phyloP scores from a whole-genome alignment of 2,329 filamentous ascomycete genomes.

The Thermoascus crustaceus region DNA sequence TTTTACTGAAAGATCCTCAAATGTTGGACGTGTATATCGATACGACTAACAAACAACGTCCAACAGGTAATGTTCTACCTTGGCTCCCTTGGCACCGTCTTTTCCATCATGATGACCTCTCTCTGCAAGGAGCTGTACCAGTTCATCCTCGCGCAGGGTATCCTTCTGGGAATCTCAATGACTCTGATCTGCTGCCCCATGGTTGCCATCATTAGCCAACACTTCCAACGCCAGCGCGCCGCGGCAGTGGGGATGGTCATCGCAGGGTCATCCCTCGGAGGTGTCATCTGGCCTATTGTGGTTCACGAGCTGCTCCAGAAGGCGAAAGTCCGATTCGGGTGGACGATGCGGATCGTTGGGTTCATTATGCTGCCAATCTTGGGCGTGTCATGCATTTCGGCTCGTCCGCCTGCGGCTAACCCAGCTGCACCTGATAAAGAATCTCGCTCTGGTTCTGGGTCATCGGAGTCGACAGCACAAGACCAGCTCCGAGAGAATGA shows the following conservation, averaged over 20 bases:
- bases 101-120: constrained; percentile 31
- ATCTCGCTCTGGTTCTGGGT: no score
- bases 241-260: constrained; percentile 26
- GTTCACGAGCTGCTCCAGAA: constrained; percentile 22
- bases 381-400: constrained; percentile 18
- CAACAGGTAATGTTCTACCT: constrained; percentile 20
- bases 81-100: constrained; percentile 20
- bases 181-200: constrained; percentile 22
- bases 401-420: constrained; percentile 6
- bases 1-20: not conserved
- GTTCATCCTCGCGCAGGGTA: constrained; percentile 31
- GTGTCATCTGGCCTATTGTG: constrained; percentile 28
- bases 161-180: constrained; percentile 25
- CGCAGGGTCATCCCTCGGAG: constrained; percentile 27
- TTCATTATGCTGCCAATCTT: constrained; percentile 36
- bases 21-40: no score
- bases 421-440: constrained; percentile 1
- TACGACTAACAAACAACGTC: no score
- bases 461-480: constrained; percentile 1
- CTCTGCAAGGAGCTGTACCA: constrained; percentile 30
- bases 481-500: constrained; percentile 2
- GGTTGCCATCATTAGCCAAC: constrained; percentile 22
- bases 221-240: constrained; percentile 21
- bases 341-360: constrained; percentile 33
- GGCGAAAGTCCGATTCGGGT: constrained; percentile 21